Base-by-base conservation (phyloP, 139 green algal species). In the Coelastrella sp. region DNA sequence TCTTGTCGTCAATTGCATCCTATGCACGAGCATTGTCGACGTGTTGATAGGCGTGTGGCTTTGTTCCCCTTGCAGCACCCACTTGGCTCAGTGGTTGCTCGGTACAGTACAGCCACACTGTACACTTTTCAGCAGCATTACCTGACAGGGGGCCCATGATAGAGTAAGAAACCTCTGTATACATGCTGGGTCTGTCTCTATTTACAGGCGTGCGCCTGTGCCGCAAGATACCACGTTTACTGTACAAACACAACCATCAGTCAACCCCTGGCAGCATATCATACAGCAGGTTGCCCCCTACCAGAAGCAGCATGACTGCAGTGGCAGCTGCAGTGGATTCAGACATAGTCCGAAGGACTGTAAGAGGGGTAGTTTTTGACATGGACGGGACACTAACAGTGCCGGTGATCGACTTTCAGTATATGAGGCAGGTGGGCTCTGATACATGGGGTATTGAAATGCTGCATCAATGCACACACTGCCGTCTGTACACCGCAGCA, bases 331-430 rank as follows among this genome's bases (percentile, higher is more conserved):
- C 48, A 35, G 35, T 23, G 35, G 43, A 62, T 8, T 15, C 72
- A 80, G 48, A 15, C 30, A 27, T 51, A 62, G 40, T 27, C 6
- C 38, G 40, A 1, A 32, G 45, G 45, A 80, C 2, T 45, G 48
- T 87, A 0, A 64, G 75, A 17, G 85, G 85, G 15, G 85, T 89
- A 2, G 79, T 86, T 19, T 89, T 89, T 62, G 85, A 86, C 63
- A 86, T 84, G 85, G 87, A 89, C 27, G 90, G 90, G 6, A 93
- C 90, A 2, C 57, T 93, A 40, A 90, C 88, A 0, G 84, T 92
- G 23, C 88, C 90, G 0, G 78, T 88, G 5, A 92, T 93, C 27
- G 90, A 93, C 48, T 93, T 93, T 66, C 76, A 82, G 13, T 88
- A 92, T 38, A 93, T 93, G 90, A 75, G 72, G 43, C 72, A 71